Conservation (phyloP, 768 basidiomycete genomes). For the Boletus rex-veris region DNA sequence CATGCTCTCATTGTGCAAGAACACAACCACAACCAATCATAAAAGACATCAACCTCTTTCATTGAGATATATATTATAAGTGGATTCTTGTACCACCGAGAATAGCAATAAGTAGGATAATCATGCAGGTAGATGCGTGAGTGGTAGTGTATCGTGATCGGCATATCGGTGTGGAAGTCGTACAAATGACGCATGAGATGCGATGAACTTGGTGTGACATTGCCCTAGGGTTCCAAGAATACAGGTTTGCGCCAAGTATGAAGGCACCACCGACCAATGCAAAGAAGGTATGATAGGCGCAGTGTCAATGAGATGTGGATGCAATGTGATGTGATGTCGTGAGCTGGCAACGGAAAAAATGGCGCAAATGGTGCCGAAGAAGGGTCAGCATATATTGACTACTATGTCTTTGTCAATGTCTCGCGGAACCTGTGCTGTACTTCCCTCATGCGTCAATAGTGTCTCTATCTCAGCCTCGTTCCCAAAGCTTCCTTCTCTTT, state of each 20-base stretch:
- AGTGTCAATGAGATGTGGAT: conserved; percentile 16
- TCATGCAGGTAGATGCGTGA: conserved; percentile 11
- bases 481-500: conserved; percentile 49
- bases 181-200: conserved; percentile 1
- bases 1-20: neutral
- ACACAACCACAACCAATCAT: neutral
- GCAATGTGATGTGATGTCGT: conserved; percentile 8
- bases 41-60: neutral
- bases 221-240: conserved; percentile 17
- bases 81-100: conserved; percentile 6
- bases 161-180: conserved; percentile 4
- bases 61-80: conserved; percentile 17
- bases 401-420: conserved; percentile 28
- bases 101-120: conserved; percentile 24
- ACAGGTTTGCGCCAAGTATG: conserved; percentile 7
- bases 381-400: conserved; percentile 25
- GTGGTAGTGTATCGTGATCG: conserved; percentile 1
- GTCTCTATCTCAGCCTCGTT: conserved; percentile 1
- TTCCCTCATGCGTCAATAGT: conserved; percentile 1
- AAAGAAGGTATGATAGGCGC: conserved; percentile 16
- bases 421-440: conserved; percentile 3
- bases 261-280: conserved; percentile 9
- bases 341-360: conserved; percentile 4
- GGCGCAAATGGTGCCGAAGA: neutral
- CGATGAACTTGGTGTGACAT: neutral